These are phyloP conservation scores for Zymoseptoria passerinii DNA, from an alignment of 2,329 filamentous ascomycete genomes.

Conservation along the genomic window DNA sequence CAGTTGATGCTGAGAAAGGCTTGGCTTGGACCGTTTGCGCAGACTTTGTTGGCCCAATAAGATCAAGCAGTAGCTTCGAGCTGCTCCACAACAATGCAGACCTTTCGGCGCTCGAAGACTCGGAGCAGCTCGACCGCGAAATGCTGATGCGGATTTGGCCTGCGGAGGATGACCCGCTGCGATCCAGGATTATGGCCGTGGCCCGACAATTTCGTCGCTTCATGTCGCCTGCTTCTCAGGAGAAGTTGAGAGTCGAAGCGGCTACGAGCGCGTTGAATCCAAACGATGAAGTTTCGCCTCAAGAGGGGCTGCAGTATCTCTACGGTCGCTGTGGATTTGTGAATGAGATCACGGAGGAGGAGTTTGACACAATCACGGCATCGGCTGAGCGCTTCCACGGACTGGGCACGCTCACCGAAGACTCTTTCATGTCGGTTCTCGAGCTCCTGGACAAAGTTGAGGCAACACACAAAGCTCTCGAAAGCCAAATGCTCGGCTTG, in stretches of 20 bases:
- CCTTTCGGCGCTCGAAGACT: constrained; percentile 7
- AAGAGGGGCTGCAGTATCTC: constrained; percentile 66
- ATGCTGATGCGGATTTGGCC: constrained; percentile 28
- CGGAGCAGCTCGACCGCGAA: constrained; percentile 1
- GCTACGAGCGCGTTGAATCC: constrained; percentile 10
- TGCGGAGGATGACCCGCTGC: constrained; percentile 19
- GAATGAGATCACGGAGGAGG: constrained; percentile 72
- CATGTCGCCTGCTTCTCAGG: constrained; percentile 11
- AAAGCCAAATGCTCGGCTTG: constrained; percentile 51
- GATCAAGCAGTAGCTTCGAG: constrained; percentile 73
- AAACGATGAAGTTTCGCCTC: constrained; percentile 34
- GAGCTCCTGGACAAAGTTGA: constrained; percentile 37
- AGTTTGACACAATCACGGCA: constrained; percentile 61
- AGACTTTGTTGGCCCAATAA: constrained; percentile 69
- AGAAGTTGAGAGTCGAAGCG: constrained; percentile 9
- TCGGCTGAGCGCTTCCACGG: constrained; percentile 58
- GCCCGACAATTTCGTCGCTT: constrained; percentile 11
- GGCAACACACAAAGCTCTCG: constrained; percentile 32
- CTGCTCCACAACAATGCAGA: constrained; percentile 59
- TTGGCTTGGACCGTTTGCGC: constrained; percentile 79
- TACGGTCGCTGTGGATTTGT: constrained; percentile 72
- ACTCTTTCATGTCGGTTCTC: constrained; percentile 45
- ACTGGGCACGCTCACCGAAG: constrained; percentile 42
- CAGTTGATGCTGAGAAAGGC: constrained; percentile 60
- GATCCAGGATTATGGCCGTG: constrained; percentile 16